phyloP scores from a whole-genome alignment of 208 protist species.

The Trypanosoma lewisi region DNA sequence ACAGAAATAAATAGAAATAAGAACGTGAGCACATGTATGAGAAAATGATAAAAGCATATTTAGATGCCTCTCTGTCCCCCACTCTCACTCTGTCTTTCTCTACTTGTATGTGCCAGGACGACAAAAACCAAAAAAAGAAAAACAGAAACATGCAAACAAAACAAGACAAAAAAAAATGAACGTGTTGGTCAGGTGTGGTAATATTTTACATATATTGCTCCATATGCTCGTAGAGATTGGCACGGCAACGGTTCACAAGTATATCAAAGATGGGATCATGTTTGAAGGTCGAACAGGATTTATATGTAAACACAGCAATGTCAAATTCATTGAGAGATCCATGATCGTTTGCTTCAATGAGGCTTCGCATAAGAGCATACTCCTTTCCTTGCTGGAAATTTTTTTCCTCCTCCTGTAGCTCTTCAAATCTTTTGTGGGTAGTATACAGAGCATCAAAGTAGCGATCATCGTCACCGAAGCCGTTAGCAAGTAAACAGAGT shows the following conservation, averaged over 20 bases:
- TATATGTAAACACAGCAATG: constrained; percentile 59
- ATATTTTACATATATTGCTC: constrained; percentile 56
- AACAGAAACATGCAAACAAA: constrained; percentile 8
- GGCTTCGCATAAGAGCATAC: constrained; percentile 43
- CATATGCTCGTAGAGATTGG: constrained; percentile 70
- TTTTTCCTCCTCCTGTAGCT: constrained; percentile 62
- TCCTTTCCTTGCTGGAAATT: constrained; percentile 76
- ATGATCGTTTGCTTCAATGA: constrained; percentile 56
- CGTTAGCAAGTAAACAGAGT: constrained; percentile 58
- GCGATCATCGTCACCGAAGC: constrained; percentile 34
- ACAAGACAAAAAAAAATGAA: constrained; percentile 19
- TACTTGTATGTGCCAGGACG: no score
- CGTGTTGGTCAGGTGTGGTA: not conserved
- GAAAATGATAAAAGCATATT: constrained; percentile 3
- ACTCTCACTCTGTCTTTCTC: no score
- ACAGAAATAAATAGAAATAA: no score
- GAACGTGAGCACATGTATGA: not conserved
- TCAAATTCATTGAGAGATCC: constrained; percentile 66
- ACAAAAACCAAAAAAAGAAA: constrained; percentile 19
- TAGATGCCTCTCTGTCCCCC: no score
- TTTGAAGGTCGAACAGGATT: constrained; percentile 43
- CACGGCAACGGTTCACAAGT: constrained; percentile 49
- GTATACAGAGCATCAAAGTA: constrained; percentile 79
- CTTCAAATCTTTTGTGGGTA: constrained; percentile 57
- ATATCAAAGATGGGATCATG: constrained; percentile 48